Evolutionary conservation across 805 yeast species (phyloP), one percentile per base, ranked within the genome.

Genomic region (Tanozyma kutaoensis): DNA sequence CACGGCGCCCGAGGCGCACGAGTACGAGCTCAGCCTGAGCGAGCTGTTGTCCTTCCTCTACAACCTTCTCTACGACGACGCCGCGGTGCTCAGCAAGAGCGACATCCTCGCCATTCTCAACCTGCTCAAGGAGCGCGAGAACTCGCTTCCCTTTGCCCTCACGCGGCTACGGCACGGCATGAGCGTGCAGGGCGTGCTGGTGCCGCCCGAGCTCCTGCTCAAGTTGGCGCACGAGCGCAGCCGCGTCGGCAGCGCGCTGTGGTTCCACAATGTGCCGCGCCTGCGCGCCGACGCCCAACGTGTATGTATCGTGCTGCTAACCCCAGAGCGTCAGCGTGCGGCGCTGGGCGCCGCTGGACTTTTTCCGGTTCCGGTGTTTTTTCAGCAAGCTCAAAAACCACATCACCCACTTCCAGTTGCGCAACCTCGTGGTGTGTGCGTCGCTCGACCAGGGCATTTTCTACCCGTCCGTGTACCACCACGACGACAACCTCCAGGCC

Each of bases 381-480:
- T 62, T 45, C 46, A 44, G 58, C 31, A 45, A 49, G 32, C 55
- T 72, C 7, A 60, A 58, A 27, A 67, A 73, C 5, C 61, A 57
- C 34, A 49, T 69, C 9, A 59, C 64, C 12, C 78, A 73, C 49
- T 70, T 71, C 42, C 78, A 72, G 46, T 50, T 72, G 19, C 47
- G 78, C 11, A 62, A 68, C 30, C 46, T 70, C 26, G 59, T 72
- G 7, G 55, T 58, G 29, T 62, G 51, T 36, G 45, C 46, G 9
- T 46, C 42, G 24, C 39, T 39, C 28, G 40, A 46, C 9, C 47
- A 46, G 24, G 63, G 63, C 5, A 47, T 58, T n/a, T 58, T 43
- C 35, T 58, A 56, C 29, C 60, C 62, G 5, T 53, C 55, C 40
- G 47, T 53, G 17, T 51, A 47, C 32, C 48, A 34, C 31, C 54